Evolutionary conservation across 306 rosid species (phyloP).

Genomic region (Malus asiatica): DNA sequence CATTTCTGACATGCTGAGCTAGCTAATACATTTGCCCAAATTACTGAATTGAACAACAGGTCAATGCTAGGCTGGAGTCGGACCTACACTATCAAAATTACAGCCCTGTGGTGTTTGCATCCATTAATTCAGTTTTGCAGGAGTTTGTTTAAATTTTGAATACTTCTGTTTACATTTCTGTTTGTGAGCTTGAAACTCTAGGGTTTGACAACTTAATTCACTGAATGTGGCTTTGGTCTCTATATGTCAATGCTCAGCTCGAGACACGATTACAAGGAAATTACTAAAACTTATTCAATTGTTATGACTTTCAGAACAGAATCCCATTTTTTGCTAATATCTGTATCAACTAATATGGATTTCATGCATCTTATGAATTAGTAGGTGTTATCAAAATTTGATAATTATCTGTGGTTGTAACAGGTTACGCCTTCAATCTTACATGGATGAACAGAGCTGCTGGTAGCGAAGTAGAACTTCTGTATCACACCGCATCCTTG

Average conservation of each 20-base stretch:
- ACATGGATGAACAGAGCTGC: constrained; percentile 47
- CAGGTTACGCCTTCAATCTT: constrained; percentile 79
- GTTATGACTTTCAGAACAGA: not conserved
- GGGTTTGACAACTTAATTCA: not conserved
- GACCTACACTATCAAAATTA: not conserved
- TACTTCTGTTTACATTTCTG: not conserved
- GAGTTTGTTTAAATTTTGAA: not conserved
- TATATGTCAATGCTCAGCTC: not conserved
- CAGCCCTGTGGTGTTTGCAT: not conserved
- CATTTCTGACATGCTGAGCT: not conserved
- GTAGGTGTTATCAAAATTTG: not conserved
- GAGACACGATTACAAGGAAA: not conserved
- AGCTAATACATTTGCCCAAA: not conserved
- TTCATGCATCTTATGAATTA: not conserved
- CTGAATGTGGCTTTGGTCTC: not conserved
- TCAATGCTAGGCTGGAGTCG: not conserved
- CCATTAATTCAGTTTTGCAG: not conserved
- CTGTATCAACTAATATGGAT: not conserved
- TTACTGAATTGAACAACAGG: not conserved
- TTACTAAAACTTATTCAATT: not conserved
- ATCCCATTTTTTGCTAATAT: not conserved
- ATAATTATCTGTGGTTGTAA: constrained; percentile 13
- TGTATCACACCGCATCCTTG: constrained; percentile 51
- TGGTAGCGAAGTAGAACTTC: constrained; percentile 52
- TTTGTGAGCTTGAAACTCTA: not conserved